A percentile compares a stretch with the other conserved stretches of the same genome.
phyloP scores from a whole-genome alignment of 495 filamentous ascomycete genomes.

The Xylaria telfairii region DNA sequence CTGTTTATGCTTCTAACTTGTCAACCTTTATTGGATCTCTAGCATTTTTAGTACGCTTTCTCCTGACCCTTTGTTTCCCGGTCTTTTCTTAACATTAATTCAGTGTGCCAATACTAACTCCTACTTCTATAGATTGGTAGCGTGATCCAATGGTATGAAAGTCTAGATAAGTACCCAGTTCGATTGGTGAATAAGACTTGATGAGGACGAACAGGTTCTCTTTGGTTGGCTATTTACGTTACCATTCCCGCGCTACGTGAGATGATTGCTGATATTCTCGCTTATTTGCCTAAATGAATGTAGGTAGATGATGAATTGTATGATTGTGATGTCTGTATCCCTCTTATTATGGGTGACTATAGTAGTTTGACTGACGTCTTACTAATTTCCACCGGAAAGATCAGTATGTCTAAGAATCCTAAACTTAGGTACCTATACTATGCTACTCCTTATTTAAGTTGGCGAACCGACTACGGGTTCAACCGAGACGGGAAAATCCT shows the following conservation, averaged over 20 bases:
- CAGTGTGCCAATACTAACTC: background rate
- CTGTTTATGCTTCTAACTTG: constrained; percentile 58
- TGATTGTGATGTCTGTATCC: background rate
- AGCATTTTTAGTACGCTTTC: constrained; percentile 62
- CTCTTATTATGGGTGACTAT: background rate
- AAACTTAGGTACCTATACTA: background rate
- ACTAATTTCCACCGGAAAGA: background rate
- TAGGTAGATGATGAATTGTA: background rate
- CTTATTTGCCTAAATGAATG: background rate
- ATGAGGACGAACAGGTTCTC: background rate
- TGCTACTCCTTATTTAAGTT: background rate
- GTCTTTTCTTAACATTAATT: background rate
- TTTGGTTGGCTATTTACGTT: background rate
- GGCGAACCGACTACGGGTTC: background rate
- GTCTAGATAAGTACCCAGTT: constrained; percentile 65
- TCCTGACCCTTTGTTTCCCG: background rate
- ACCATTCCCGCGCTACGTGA: background rate
- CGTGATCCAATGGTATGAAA: constrained; percentile 69
- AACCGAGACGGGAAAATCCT: background rate
- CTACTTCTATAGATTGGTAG: constrained; percentile 55
- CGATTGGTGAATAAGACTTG: background rate
- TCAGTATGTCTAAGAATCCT: background rate
- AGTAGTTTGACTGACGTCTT: background rate
- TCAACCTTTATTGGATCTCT: constrained; percentile 73
- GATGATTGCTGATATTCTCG: background rate